Base-by-base conservation (phyloP, 2,329 filamentous ascomycete genomes). In the Fulvia fulva region DNA sequence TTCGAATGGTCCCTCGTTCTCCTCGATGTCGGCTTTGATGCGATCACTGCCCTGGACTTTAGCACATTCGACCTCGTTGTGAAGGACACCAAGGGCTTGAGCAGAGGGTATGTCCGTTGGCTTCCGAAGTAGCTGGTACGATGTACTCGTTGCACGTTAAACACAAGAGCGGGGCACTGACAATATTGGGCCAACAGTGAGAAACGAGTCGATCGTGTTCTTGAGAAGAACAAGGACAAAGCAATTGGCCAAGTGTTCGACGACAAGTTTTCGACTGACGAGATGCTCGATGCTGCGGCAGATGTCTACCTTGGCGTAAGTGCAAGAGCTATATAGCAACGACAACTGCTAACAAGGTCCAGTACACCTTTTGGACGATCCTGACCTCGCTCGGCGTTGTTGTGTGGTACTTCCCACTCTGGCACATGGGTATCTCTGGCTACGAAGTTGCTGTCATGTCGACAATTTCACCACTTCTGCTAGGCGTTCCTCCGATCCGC, bases 401-500 rank as follows among this genome's bases (percentile, higher is more conserved):
- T 44, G 88, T 99, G 46, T 99, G 94, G 94, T 99, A 95, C 75
- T 99, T 99, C 73, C 94, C 94, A 14, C 83, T 99, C 11, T 99
- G 94, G 94, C 86, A 97, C 73, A 99, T 99, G 94, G 94, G 94
- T 26, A 95, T 99, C 60, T 97, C 93, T 3, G 94, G 94, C 62
- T 99, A 94, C 71, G 94, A 99, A 76, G 88, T 87, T 45, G 81
- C 96, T 65, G 87, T 99, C 69, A 88, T 97, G 85, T 84, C 83
- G 51, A 93, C 90, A 3, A 75, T 93, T 53, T 89, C 92, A 4
- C 94, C 94, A 0, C 80, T 92, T 41, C 74, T 97, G 21, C 84
- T 99, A 45, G 86, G 81, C 22, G 87, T 91, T 62, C 81, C 81
- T 49, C 79, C 86, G 0, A 60, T 97, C 19, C 87, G 91, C 59